Evolutionary conservation across 2,329 filamentous ascomycete species (phyloP).

Genomic region (Ophiostoma tasmaniense): DNA sequence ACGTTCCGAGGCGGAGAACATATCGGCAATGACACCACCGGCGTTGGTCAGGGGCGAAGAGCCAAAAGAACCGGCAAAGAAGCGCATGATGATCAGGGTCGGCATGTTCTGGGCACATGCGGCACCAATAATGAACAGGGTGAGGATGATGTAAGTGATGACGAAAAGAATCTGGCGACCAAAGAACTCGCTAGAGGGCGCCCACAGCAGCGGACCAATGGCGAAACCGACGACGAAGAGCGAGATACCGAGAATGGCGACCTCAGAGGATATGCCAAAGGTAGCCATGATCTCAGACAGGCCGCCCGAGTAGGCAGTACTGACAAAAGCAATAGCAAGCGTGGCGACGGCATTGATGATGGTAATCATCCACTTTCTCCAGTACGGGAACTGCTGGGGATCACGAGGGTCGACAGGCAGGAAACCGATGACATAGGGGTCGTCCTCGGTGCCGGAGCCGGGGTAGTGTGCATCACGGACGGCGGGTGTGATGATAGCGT

Average conservation of each 20-base stretch:
- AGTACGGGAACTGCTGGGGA: slow-evolving; percentile 48
- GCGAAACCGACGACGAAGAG: slow-evolving; percentile 51
- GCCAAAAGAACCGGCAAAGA: slow-evolving; percentile 56
- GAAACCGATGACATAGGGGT: slow-evolving; percentile 62
- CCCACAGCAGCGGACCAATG: slow-evolving; percentile 49
- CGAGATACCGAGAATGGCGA: slow-evolving; percentile 54
- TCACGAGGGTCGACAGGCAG: slow-evolving; percentile 56
- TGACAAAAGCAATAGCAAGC: slow-evolving; percentile 61
- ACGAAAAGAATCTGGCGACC: slow-evolving; percentile 53
- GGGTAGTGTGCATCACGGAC: slow-evolving; percentile 48
- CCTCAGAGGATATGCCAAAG: slow-evolving; percentile 43
- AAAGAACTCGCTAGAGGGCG: slow-evolving; percentile 51
- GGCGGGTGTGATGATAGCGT: slow-evolving; percentile 47
- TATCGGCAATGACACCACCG: slow-evolving; percentile 54
- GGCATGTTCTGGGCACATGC: slow-evolving; percentile 49
- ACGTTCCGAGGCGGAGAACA: slow-evolving; percentile 44
- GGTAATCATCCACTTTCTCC: slow-evolving; percentile 59
- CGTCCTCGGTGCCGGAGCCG: slow-evolving; percentile 55
- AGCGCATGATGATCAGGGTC: slow-evolving; percentile 52
- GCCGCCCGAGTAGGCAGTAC: slow-evolving; percentile 57
- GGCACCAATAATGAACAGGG: slow-evolving; percentile 52
- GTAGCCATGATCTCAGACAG: slow-evolving; percentile 44
- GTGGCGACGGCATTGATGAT: slow-evolving; percentile 56
- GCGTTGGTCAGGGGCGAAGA: slow-evolving; percentile 54
- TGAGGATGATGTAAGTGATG: slow-evolving; percentile 46